Conservation (phyloP, 2,329 filamentous ascomycete species). For the Xylariaceae sp. region DNA sequence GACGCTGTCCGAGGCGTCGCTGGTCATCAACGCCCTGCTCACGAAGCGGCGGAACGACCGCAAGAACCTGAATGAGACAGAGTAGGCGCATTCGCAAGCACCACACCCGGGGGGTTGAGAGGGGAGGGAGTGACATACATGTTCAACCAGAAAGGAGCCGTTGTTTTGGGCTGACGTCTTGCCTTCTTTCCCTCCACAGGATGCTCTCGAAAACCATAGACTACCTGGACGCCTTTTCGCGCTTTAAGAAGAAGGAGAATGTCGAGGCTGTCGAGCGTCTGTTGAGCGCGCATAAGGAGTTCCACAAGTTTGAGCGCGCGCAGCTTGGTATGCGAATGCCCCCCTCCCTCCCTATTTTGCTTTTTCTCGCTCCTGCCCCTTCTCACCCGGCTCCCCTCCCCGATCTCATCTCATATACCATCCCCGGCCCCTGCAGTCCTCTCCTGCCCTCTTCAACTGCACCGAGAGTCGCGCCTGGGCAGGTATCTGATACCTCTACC, state of each 20-base stretch:
- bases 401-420: neutral
- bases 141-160: too few relatives aligned
- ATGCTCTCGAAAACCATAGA: constrained; percentile 82
- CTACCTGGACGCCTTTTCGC: constrained; percentile 89
- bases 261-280: constrained; percentile 90
- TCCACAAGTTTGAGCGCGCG: constrained; percentile 88
- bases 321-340: constrained; percentile 61
- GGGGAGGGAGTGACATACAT: too few relatives aligned
- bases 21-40: constrained; percentile 86
- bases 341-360: neutral
- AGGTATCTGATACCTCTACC: too few relatives aligned
- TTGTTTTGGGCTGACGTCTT: too few relatives aligned
- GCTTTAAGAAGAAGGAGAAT: constrained; percentile 92
- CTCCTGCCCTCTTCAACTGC: neutral
- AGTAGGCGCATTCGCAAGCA: too few relatives aligned
- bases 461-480: too few relatives aligned
- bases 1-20: constrained; percentile 82
- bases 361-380: too few relatives aligned
- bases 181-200: constrained; percentile 35
- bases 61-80: constrained; percentile 77
- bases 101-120: too few relatives aligned
- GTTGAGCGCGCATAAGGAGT: constrained; percentile 67
- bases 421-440: neutral
- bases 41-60: constrained; percentile 70
- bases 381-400: too few relatives aligned